Percentiles rank a stretch among this genome's conserved stretches.
Conservation (phyloP, 176 grass and related monocot genomes). For the Rhynchospora pubera region DNA sequence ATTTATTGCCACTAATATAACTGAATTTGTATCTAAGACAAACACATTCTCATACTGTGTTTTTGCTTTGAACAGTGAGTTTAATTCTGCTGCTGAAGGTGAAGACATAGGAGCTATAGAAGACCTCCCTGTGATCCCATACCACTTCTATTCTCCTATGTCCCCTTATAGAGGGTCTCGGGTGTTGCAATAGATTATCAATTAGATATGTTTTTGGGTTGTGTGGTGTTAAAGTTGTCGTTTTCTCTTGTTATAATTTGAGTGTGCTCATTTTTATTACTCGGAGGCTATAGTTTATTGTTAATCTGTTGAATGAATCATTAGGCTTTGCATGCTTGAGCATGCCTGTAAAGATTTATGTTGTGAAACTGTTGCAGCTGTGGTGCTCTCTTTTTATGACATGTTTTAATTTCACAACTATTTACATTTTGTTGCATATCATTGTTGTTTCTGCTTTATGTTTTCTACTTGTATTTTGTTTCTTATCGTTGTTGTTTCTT, state of each 20-base stretch:
- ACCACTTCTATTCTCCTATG: conserved; percentile 14
- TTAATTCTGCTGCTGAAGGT: neutral
- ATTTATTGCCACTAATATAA: neutral
- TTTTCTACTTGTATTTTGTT: neutral
- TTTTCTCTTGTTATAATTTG: neutral
- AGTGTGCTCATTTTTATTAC: neutral
- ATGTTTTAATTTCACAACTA: neutral
- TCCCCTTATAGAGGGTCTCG: neutral
- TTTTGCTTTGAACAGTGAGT: conserved; percentile 12
- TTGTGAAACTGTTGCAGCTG: neutral
- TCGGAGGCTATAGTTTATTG: neutral
- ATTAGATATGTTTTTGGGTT: neutral
- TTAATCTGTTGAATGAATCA: neutral
- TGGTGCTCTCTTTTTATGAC: neutral
- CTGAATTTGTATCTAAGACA: neutral
- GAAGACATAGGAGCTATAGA: neutral
- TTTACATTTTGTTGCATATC: neutral
- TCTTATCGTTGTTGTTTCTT: too few relatives aligned
- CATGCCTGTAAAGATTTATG: neutral
- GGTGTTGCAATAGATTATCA: too few relatives aligned
- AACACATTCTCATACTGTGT: conserved; percentile 10
- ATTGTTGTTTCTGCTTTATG: neutral
- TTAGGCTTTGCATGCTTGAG: neutral
- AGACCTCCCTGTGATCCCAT: conserved; percentile 6
- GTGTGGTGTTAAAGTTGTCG: conserved; percentile 8